Evolutionary conservation across 768 basidiomycete genomes (phyloP), one percentile per base, ranked within the genome.

Genomic region (Boletus vinaceobasis): DNA sequence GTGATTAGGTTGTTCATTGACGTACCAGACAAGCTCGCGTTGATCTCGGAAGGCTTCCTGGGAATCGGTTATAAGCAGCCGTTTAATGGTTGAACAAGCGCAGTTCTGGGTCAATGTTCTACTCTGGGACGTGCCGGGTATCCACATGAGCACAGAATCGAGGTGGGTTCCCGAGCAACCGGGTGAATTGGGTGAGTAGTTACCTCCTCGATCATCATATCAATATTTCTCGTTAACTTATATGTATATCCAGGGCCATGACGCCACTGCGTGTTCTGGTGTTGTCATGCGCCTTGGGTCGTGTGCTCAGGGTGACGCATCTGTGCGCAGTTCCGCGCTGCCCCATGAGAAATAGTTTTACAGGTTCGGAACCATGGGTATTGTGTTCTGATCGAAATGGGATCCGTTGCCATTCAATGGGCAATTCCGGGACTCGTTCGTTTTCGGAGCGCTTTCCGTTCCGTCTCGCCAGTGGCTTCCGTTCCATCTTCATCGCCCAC

Each of bases 191-290:
- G 59, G 65, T 61, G 65, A 59, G 65, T 46, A 7, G 35, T 56
- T 52, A 48, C 55, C 44, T 59, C 56, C 43, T 59, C 49, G 42
- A 54, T 55, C 60, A 56, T 51, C 2, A 3, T 5, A 7, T 2
- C 51, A n/a, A 26, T 43, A 32, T 53, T 47, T 52, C 47, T 47
- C 23, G 47, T 59, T n/a, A 32, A 49, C 43, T n/a, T n/a, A 49
- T 46, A 23, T 5, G 43, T 53, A 40, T 42, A 5, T 38, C 47
- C 52, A 57, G 64, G 52, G 61, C 38, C 60, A 56, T 56, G 53
- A 63, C 56, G 66, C 66, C 58, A 56, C 66, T 58, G 59, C 60
- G 36, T 65, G 63, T 62, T 65, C 33, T 53, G 26, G 33, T 56
- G 19, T 46, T 48, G 48, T 46, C 54, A 50, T 56, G 32, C 42